Conservation (phyloP, 345 rosid species). For the Brassica nigra region DNA sequence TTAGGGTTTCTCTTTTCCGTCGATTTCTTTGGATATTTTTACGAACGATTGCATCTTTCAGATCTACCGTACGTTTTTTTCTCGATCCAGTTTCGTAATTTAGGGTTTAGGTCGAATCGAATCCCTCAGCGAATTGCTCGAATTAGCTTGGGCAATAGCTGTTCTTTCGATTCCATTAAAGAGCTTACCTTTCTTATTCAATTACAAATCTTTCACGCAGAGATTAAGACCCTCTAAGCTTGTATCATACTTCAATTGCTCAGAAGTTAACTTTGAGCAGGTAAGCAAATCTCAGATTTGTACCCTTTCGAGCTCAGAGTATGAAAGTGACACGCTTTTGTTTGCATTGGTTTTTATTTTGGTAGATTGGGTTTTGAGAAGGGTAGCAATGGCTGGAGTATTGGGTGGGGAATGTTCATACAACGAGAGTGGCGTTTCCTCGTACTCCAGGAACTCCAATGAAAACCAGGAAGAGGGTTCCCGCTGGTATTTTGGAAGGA, state of each 20-base stretch:
- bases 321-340: constrained; percentile 5
- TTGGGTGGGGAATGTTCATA: constrained; percentile 51
- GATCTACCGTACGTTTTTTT: constrained; percentile 2
- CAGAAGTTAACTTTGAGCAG: constrained; percentile 16
- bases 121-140: neutral
- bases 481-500: constrained; percentile 88
- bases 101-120: neutral
- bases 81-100: neutral
- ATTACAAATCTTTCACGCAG: neutral
- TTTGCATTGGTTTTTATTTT: neutral
- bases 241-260: constrained; percentile 2
- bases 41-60: constrained; percentile 5
- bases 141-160: neutral
- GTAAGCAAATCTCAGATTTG: constrained; percentile 11
- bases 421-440: constrained; percentile 51
- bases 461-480: constrained; percentile 63
- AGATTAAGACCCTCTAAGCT: constrained; percentile 3
- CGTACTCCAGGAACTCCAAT: constrained; percentile 51
- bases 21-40: neutral
- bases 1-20: neutral
- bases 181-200: constrained; percentile 6
- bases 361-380: neutral
- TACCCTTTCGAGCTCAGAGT: neutral
- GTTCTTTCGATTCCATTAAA: constrained; percentile 12
- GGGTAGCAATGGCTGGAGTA: constrained; percentile 49